These are phyloP conservation scores for Veloboletus limbatus DNA, from an alignment of 1,284 basidiomycete species.

Conservation along the genomic window DNA sequence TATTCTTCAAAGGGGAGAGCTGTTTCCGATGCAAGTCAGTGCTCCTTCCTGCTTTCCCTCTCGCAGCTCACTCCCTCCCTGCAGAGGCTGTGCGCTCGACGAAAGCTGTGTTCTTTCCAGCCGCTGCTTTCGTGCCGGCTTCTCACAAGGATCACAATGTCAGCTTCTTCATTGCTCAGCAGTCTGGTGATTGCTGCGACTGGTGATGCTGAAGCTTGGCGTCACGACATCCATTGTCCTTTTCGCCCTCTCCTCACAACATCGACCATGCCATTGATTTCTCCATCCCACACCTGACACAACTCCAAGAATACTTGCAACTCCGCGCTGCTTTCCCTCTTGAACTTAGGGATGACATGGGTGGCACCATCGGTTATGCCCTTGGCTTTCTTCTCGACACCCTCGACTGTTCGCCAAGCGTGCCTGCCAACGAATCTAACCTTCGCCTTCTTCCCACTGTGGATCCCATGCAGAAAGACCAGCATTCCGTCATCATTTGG, in stretches of 20 bases:
- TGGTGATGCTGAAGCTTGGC: conserved; percentile 91
- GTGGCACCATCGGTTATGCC: conserved; percentile 71
- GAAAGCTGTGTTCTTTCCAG: conserved; percentile 87
- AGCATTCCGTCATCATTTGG: conserved; percentile 88
- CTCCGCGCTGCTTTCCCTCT: conserved; percentile 54
- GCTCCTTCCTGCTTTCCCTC: background rate
- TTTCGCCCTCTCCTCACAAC: conserved; percentile 51
- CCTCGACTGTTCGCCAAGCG: conserved; percentile 73
- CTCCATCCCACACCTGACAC: conserved; percentile 19
- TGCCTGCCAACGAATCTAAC: conserved; percentile 68
- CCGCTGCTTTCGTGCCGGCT: conserved; percentile 81
- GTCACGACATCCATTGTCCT: conserved; percentile 61
- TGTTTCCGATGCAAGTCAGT: conserved; percentile 91
- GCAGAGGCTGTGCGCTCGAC: conserved; percentile 85
- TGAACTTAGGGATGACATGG: conserved; percentile 71
- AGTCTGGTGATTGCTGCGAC: conserved; percentile 90
- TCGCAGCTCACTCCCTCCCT: background rate
- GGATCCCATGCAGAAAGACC: conserved; percentile 74
- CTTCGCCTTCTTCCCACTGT: conserved; percentile 70
- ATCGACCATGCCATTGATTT: conserved; percentile 9
- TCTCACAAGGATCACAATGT: conserved; percentile 86
- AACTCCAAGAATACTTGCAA: conserved; percentile 37
- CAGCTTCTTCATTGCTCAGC: conserved; percentile 87
- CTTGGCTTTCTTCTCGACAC: conserved; percentile 86
- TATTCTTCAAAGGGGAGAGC: conserved; percentile 82